phyloP scores from a whole-genome alignment of 495 filamentous ascomycete genomes.

The Penicillium antarcticum region DNA sequence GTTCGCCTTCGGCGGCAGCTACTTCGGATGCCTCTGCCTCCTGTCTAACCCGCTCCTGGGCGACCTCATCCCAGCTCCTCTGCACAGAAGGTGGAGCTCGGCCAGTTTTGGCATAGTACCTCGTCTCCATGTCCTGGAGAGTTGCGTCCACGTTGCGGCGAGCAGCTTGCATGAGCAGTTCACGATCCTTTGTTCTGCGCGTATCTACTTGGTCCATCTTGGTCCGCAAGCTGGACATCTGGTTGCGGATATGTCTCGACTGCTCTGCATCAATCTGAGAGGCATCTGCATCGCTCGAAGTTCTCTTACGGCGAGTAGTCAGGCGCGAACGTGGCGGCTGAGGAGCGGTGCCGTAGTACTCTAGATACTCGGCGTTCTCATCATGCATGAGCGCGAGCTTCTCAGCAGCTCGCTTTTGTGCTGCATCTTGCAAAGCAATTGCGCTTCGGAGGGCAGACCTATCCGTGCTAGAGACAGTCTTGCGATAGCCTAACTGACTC shows the following conservation, averaged over 20 bases:
- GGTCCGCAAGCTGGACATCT: conserved; percentile 73
- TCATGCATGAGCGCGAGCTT: conserved; percentile 76
- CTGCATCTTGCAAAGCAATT: conserved; percentile 73
- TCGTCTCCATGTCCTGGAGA: conserved; percentile 76
- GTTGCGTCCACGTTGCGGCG: conserved; percentile 78
- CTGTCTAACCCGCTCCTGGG: conserved; percentile 57
- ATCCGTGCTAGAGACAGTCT: conserved; percentile 31
- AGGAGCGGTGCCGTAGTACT: conserved; percentile 66
- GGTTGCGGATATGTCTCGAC: conserved; percentile 69
- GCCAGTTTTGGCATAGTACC: conserved; percentile 71
- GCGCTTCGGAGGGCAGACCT: conserved; percentile 37
- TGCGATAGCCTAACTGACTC: conserved; percentile 34
- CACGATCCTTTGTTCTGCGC: conserved; percentile 71
- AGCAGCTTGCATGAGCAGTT: conserved; percentile 71
- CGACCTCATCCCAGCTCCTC: conserved; percentile 77
- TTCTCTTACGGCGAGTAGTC: conserved; percentile 59
- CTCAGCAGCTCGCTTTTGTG: conserved; percentile 78
- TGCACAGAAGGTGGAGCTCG: conserved; percentile 65
- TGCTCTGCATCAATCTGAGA: conserved; percentile 61
- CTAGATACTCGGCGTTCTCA: conserved; percentile 63
- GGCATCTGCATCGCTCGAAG: conserved; percentile 64
- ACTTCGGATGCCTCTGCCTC: conserved; percentile 62
- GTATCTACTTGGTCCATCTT: conserved; percentile 67
- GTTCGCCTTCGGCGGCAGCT: conserved; percentile 53
- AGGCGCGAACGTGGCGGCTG: conserved; percentile 49